These are phyloP conservation scores for Aureoboletus auriporus DNA, from an alignment of 768 basidiomycete species.

Conservation along the genomic window DNA sequence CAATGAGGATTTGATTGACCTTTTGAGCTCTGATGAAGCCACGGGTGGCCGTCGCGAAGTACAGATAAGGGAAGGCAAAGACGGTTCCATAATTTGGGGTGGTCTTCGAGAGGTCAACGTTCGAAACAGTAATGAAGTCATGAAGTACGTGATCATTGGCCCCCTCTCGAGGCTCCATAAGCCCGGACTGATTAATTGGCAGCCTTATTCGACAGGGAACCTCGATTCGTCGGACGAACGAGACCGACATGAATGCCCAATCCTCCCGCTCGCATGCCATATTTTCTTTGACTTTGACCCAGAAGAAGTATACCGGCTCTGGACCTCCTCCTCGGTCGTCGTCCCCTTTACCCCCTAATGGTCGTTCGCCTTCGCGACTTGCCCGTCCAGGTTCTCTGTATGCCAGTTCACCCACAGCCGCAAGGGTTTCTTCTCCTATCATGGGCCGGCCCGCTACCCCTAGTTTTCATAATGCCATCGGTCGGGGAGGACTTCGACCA, in stretches of 20 bases:
- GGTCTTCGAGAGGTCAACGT: conserved; percentile 91
- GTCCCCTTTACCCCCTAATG: conserved; percentile 69
- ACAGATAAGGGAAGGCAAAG: conserved; percentile 95
- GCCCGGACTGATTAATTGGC: conserved; percentile 23
- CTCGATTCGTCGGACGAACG: conserved; percentile 87
- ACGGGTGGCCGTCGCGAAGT: conserved; percentile 75
- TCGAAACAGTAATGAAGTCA: conserved; percentile 81
- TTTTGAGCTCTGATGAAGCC: conserved; percentile 72
- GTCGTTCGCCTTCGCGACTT: conserved; percentile 74
- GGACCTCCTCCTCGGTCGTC: conserved; percentile 68
- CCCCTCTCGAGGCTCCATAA: conserved; percentile 1
- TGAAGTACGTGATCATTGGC: conserved; percentile 60
- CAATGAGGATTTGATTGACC: conserved; percentile 97
- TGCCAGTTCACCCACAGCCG: conserved; percentile 32
- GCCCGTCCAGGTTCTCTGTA: conserved; percentile 82
- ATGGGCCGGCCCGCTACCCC: conserved; percentile 77
- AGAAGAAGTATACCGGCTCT: conserved; percentile 79
- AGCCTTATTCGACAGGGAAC: conserved; percentile 89
- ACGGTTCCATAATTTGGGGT: conserved; percentile 95
- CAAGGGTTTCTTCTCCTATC: conserved; percentile 70
- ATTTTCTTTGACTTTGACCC: conserved; percentile 91
- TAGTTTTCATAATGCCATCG: conserved; percentile 73
- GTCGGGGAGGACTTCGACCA: conserved; percentile 66
- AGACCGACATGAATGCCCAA: conserved; percentile 99
- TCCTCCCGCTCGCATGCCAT: conserved; percentile 98